Percentiles rank a stretch among this genome's conserved stretches.
Evolutionary conservation across 1,284 basidiomycete genomes (phyloP).

Genomic region (Ceratobasidium sp.): DNA sequence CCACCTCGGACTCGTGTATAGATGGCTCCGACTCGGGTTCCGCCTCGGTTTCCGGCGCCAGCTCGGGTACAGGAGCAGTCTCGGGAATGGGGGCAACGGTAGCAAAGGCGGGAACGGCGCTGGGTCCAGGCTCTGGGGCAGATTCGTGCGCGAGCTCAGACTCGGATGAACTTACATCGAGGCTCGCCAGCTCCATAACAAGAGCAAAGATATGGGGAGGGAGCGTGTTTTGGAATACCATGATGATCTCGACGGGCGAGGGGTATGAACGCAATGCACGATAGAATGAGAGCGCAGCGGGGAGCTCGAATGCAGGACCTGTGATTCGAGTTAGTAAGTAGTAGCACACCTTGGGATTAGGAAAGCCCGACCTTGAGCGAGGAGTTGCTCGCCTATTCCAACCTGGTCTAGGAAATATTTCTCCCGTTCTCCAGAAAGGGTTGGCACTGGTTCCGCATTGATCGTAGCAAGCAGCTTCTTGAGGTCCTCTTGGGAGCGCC

Average conservation of each 20-base stretch:
- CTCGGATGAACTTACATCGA: conserved; percentile 82
- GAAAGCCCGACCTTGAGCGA: conserved; percentile 72
- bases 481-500: conserved; percentile 64
- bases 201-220: conserved; percentile 90
- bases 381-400: conserved; percentile 87
- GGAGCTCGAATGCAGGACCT: conserved; percentile 83
- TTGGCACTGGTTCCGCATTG: conserved; percentile 74
- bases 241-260: conserved; percentile 89
- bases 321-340: conserved; percentile 49
- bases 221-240: conserved; percentile 94
- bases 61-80: conserved; percentile 20
- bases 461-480: conserved; percentile 72
- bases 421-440: conserved; percentile 81
- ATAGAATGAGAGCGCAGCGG: conserved; percentile 92
- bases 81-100: conserved; percentile 10
- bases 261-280: conserved; percentile 95
- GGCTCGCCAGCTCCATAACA: conserved; percentile 88
- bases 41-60: conserved; percentile 1
- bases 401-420: conserved; percentile 93
- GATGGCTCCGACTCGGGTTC: conserved; percentile 29
- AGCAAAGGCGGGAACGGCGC: neutral
- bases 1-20: conserved; percentile 12
- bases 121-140: conserved; percentile 27
- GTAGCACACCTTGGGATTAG: neutral
- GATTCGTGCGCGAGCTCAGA: conserved; percentile 22